Percentiles rank a stretch among this genome's conserved stretches.
Evolutionary conservation across 768 basidiomycete species (phyloP).

Genomic region (Naganishia friedmannii): DNA sequence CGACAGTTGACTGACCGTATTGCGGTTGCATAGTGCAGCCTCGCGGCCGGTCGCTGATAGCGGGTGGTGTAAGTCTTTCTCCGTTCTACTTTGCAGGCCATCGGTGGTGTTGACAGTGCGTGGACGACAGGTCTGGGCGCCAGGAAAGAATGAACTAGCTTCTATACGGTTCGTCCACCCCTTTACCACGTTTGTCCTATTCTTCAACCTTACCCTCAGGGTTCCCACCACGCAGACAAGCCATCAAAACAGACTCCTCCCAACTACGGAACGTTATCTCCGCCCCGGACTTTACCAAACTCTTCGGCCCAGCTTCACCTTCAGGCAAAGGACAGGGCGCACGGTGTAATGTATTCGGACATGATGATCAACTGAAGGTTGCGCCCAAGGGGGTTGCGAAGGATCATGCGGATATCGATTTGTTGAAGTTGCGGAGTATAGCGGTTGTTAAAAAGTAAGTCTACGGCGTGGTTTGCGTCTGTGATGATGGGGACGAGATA

Average conservation of each 20-base stretch:
- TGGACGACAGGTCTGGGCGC: conserved; percentile 47
- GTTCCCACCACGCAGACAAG: conserved; percentile 51
- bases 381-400: conserved; percentile 88
- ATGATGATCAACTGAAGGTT: conserved; percentile 80
- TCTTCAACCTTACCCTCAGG: background rate
- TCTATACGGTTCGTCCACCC: conserved; percentile 62
- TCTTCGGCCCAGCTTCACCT: conserved; percentile 70
- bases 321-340: conserved; percentile 58
- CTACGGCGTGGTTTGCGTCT: no score
- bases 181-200: background rate
- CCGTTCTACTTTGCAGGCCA: background rate
- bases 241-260: conserved; percentile 63
- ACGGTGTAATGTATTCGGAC: conserved; percentile 76
- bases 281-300: conserved; percentile 65
- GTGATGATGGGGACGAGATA: no score
- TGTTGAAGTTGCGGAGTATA: conserved; percentile 78
- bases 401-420: conserved; percentile 81
- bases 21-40: conserved; percentile 45
- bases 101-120: background rate
- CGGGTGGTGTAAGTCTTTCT: conserved; percentile 60
- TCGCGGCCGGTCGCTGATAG: conserved; percentile 66
- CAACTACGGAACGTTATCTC: conserved; percentile 69
- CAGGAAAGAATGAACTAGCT: conserved; percentile 67
- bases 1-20: background rate
- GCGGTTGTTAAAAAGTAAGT: conserved; percentile 66